These are phyloP conservation scores for Pseudoscleropodium purum DNA, from an alignment of 225 moss, liverwort and hornwort genomes.

Conservation along the genomic window DNA sequence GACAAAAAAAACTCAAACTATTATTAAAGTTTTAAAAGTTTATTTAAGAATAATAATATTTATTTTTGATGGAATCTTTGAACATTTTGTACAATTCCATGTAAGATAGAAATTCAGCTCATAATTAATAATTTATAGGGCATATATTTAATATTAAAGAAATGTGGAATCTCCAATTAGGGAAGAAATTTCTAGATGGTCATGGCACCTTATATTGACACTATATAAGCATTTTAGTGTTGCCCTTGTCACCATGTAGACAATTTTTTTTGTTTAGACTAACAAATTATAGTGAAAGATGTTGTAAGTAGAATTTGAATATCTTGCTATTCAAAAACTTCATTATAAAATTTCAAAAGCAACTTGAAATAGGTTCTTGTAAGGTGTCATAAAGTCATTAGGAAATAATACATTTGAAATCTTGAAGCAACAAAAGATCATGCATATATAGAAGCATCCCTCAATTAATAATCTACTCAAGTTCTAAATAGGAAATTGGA, in stretches of 20 bases:
- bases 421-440: no score
- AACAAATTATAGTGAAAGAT: background rate
- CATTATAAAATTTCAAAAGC: background rate
- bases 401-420: no score
- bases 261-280: background rate
- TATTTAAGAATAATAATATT: background rate
- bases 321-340: background rate
- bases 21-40: background rate
- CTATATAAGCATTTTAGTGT: background rate
- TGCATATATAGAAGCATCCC: no score
- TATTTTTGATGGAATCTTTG: background rate
- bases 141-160: background rate
- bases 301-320: background rate
- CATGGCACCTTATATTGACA: background rate
- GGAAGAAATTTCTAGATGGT: background rate
- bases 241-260: background rate
- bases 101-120: background rate
- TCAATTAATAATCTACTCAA: no score
- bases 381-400: accelerated
- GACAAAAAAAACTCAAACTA: background rate
- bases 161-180: background rate
- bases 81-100: background rate
- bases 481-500: no score
- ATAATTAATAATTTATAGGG: no score
- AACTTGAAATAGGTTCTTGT: no score